Conservation (phyloP, 345 rosid species). For the Euphorbia peplus region DNA sequence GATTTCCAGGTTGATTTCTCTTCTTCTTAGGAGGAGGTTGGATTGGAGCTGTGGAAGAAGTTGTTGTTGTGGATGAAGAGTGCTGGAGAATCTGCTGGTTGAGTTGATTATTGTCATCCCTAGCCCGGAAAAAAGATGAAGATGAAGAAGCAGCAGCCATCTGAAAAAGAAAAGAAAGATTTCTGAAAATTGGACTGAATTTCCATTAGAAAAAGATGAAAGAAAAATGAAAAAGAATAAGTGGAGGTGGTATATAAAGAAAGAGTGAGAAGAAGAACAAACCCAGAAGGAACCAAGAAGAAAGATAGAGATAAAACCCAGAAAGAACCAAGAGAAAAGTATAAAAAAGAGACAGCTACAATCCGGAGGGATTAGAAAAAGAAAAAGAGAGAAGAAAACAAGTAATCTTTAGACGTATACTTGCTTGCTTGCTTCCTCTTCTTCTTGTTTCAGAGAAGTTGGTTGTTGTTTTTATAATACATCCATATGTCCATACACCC, state of each 20-base stretch:
- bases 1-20: conserved; percentile 29
- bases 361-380: conserved; percentile 35
- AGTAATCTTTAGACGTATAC: conserved; percentile 30
- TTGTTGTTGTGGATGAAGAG: conserved; percentile 13
- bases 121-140: conserved; percentile 4
- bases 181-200: conserved; percentile 2
- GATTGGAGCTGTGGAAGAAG: conserved; percentile 14
- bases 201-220: neutral
- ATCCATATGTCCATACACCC: neutral
- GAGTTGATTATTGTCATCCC: conserved; percentile 15
- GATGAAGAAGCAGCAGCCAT: conserved; percentile 29
- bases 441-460: conserved; percentile 12
- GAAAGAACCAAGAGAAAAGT: conserved; percentile 37
- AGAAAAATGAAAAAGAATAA: neutral
- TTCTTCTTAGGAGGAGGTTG: conserved; percentile 19
- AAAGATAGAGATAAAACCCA: conserved; percentile 22
- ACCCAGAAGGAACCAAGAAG: conserved; percentile 18
- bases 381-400: conserved; percentile 50
- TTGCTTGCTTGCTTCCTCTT: conserved; percentile 5
- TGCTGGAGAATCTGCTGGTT: neutral
- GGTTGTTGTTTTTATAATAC: conserved; percentile 15
- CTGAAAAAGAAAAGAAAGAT: neutral
- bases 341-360: conserved; percentile 46
- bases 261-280: conserved; percentile 4
- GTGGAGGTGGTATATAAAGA: neutral